Evolutionary conservation across 2,329 filamentous ascomycete genomes (phyloP).

Genomic region (Trichoderma asperellum): DNA sequence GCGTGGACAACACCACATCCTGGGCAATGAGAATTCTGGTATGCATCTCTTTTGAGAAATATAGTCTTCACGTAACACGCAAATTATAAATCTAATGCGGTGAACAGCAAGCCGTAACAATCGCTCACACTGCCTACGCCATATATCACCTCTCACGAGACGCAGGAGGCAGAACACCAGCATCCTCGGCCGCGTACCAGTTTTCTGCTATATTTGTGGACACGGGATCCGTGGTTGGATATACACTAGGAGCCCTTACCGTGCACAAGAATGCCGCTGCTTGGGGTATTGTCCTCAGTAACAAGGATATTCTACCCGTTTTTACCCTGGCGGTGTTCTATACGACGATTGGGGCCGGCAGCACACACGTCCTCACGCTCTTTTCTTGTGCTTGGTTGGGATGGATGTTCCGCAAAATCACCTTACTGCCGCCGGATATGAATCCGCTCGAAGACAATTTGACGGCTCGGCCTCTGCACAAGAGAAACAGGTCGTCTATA

Average conservation of each 20-base stretch:
- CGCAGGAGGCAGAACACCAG: constrained; percentile 71
- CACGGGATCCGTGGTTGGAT: constrained; percentile 57
- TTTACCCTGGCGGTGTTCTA: constrained; percentile 72
- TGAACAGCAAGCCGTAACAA: constrained; percentile 72
- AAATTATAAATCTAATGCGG: constrained; percentile 20
- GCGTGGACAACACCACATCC: constrained; percentile 64
- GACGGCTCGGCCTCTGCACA: constrained; percentile 72
- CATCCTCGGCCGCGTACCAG: constrained; percentile 85
- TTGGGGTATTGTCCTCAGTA: constrained; percentile 72
- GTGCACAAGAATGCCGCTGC: constrained; percentile 47
- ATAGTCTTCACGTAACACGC: neutral
- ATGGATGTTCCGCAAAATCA: constrained; percentile 80
- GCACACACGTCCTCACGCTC: constrained; percentile 72
- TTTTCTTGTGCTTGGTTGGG: constrained; percentile 74
- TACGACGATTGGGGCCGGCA: constrained; percentile 63
- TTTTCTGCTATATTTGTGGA: constrained; percentile 80
- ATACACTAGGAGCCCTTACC: constrained; percentile 57
- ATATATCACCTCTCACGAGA: constrained; percentile 78
- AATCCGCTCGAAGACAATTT: constrained; percentile 88
- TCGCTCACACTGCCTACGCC: constrained; percentile 73
- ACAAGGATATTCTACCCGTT: constrained; percentile 58
- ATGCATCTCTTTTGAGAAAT: constrained; percentile 33
- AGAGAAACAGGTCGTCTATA: constrained; percentile 69
- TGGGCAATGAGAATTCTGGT: constrained; percentile 81
- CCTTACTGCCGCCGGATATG: constrained; percentile 85